phyloP scores from a whole-genome alignment of 2,329 filamentous ascomycete genomes.

The Penicillium brasilianum region DNA sequence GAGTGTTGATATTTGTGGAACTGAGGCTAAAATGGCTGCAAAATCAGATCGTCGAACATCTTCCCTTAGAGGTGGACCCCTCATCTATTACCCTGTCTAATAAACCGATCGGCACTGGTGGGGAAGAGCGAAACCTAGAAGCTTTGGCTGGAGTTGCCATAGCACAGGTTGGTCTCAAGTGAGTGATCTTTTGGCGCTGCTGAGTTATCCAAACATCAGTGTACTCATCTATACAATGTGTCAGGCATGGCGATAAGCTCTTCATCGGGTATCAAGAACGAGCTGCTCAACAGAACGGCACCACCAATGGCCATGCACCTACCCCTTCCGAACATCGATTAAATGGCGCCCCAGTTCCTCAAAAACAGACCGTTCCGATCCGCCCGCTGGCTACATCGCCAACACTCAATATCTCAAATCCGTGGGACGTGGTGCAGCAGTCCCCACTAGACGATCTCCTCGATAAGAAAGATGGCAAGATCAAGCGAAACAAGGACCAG shows the following conservation, averaged over 20 bases:
- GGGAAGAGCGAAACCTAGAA: slow-evolving; percentile 59
- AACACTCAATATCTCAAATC: slow-evolving; percentile 73
- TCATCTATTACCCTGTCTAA: slow-evolving; percentile 64
- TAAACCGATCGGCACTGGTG: slow-evolving; percentile 60
- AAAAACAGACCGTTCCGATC: slow-evolving; percentile 66
- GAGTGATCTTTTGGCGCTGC: slow-evolving; percentile 25
- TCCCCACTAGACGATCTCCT: slow-evolving; percentile 83
- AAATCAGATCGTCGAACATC: slow-evolving; percentile 60
- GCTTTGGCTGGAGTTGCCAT: slow-evolving; percentile 61
- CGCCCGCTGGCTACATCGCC: slow-evolving; percentile 63
- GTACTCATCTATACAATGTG: slow-evolving; percentile 28
- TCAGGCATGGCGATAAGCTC: slow-evolving; percentile 86
- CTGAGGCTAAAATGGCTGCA: not conserved
- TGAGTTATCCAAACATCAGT: not conserved
- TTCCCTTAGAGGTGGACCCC: slow-evolving; percentile 62
- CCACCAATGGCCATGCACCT: slow-evolving; percentile 33
- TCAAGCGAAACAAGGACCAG: slow-evolving; percentile 71
- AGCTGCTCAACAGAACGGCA: slow-evolving; percentile 56
- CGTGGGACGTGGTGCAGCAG: slow-evolving; percentile 91
- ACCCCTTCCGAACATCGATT: slow-evolving; percentile 39
- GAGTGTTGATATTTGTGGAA: not conserved
- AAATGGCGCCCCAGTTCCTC: slow-evolving; percentile 43
- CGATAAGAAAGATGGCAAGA: slow-evolving; percentile 90
- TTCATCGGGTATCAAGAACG: slow-evolving; percentile 79
- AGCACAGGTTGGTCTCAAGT: slow-evolving; percentile 63